Conservation (phyloP, 192 early-diverging fungal species). For the Fimicolochytrium jonesii region DNA sequence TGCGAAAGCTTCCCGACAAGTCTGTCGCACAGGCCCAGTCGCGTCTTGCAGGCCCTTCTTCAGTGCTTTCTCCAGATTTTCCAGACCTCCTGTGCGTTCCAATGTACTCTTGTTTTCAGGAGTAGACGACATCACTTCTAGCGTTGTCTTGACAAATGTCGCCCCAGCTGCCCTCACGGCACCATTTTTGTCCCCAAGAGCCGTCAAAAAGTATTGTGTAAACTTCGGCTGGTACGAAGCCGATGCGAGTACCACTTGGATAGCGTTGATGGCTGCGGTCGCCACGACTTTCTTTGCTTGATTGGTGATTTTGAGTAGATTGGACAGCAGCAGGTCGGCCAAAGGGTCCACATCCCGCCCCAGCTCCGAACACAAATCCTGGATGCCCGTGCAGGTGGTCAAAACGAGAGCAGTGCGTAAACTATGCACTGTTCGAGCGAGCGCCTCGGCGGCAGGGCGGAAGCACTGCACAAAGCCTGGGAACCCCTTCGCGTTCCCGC, state of each 20-base stretch:
- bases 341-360: constrained; percentile 18
- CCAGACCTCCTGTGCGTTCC: constrained; percentile 19
- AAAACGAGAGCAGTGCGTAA: constrained; percentile 34
- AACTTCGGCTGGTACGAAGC: constrained; percentile 16
- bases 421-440: constrained; percentile 23
- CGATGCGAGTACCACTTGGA: constrained; percentile 17
- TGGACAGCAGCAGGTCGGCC: constrained; percentile 13
- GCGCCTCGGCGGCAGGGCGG: constrained; percentile 6
- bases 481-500: constrained; percentile 7
- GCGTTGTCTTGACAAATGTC: constrained; percentile 1
- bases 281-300: constrained; percentile 36
- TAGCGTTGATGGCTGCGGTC: constrained; percentile 18
- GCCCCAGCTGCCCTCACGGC: constrained; percentile 14
- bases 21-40: constrained; percentile 26
- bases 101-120: neutral
- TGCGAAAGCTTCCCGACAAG: constrained; percentile 23
- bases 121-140: constrained; percentile 15
- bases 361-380: constrained; percentile 2
- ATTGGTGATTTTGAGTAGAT: constrained; percentile 27
- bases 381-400: constrained; percentile 20
- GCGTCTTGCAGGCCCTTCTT: constrained; percentile 39
- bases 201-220: constrained; percentile 16
- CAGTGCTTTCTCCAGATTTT: constrained; percentile 22
- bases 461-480: neutral
- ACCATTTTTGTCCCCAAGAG: constrained; percentile 30